Conservation (phyloP, 148 eudicot genomes). For the Fagopyrum tataricum region DNA sequence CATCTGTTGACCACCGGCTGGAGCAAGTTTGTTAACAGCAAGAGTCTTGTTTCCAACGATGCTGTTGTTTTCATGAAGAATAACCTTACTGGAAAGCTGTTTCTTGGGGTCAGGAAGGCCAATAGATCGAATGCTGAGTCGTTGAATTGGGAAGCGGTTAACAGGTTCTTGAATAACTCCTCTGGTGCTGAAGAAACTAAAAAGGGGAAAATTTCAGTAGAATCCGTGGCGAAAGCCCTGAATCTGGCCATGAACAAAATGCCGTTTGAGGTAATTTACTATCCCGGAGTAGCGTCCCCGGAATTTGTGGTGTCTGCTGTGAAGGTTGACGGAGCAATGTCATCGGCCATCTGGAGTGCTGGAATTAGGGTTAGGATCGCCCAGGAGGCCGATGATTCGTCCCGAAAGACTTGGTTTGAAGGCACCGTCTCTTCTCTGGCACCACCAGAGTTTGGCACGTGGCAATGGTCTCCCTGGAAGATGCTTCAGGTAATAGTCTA, state of each 20-base stretch:
- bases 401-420: constrained; percentile 73
- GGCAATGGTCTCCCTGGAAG: too few species aligned
- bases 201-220: constrained; percentile 25
- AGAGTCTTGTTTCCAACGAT: constrained; percentile 65
- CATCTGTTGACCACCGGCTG: constrained; percentile 66
- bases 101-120: constrained; percentile 57
- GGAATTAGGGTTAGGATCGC: constrained; percentile 75
- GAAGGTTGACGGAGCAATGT: constrained; percentile 35
- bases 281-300: constrained; percentile 55
- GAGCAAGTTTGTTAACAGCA: constrained; percentile 63
- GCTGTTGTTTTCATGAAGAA: constrained; percentile 54
- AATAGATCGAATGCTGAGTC: constrained; percentile 34
- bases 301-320: constrained; percentile 53
- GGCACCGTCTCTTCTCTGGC: constrained; percentile 36
- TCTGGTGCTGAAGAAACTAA: constrained; percentile 25
- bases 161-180: constrained; percentile 24
- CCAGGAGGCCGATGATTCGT: constrained; percentile 67
- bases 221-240: constrained; percentile 45
- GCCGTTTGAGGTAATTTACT: constrained; percentile 58
- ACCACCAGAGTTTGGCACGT: too few species aligned
- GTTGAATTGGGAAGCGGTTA: constrained; percentile 34
- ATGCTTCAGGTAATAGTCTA: too few species aligned
- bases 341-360: constrained; percentile 31
- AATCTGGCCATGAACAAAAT: constrained; percentile 31
- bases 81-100: constrained; percentile 40